Base-by-base conservation (phyloP, 1,284 basidiomycete genomes). In the Mrakiaceae sp. region DNA sequence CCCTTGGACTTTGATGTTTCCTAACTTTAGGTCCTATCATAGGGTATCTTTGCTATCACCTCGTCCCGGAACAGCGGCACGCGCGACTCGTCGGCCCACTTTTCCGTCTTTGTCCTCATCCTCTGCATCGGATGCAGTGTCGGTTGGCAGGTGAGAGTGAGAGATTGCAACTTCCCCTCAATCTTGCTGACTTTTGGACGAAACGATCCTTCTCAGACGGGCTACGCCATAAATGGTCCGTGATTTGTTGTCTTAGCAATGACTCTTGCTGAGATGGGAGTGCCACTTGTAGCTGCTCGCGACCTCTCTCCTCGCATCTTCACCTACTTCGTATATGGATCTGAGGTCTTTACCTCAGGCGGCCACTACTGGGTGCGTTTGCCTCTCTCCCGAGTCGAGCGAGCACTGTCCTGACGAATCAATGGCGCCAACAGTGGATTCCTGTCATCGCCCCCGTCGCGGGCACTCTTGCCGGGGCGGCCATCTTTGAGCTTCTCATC, bases 71-170 rank as follows among this genome's bases (percentile, higher is more conserved):
- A 63, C 62, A 27, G 42, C 11, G 50, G 27, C 3, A 27, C 59
- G n/a, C 44, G 49, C 9, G 14, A 57, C 42, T 6, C 40, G 3
- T 42, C 49, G 5, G 60, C 56, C 5, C 48, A 62, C 27, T 60
- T 66, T 48, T 27, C 61, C 8, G 65, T 66, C 39, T 66, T 66
- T n/a, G 51, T 66, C 40, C 52, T 66, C 16, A 16, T 66, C 39
- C 12, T 66, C 46, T 58, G 48, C n/a, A 58, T 66, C 58, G 65
- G 65, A 11, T n/a, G 46, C 1, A 42, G 43, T 1, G 46, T 43
- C 14, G 65, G 65, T 4, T 66, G 62, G 57, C 57, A 63, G 12
- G 12, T 57, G 27, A 40, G 55, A 40, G 6, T 4, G 14, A 27
- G 5, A 16, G 27, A 9, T 40, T 1, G 27, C 53, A 14, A 48